Percentiles rank a stretch among this genome's conserved stretches.
These are phyloP conservation scores for Bruguiera sexangula DNA, from an alignment of 345 rosid genomes.

Conservation along the genomic window DNA sequence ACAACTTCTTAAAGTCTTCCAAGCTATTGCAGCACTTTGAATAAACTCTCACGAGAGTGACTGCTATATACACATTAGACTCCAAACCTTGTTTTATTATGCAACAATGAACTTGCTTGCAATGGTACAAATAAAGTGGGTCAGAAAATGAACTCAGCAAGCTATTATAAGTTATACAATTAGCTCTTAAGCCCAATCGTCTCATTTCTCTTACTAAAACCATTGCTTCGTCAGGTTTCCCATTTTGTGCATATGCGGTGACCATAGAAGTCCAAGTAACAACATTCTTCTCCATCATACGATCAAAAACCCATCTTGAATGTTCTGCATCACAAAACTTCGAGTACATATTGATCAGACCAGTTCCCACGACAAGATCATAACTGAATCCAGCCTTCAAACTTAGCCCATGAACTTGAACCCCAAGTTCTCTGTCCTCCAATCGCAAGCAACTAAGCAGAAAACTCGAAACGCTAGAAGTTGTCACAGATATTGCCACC, in stretches of 20 bases:
- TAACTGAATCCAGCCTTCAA: slow-evolving; percentile 23
- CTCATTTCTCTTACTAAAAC: slow-evolving; percentile 29
- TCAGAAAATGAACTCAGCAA: slow-evolving; percentile 31
- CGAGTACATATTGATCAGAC: slow-evolving; percentile 33
- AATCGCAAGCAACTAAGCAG: slow-evolving; percentile 33
- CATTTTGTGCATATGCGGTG: slow-evolving; percentile 23
- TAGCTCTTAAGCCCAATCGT: slow-evolving; percentile 16
- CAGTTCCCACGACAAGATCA: slow-evolving; percentile 35
- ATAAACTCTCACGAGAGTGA: slow-evolving; percentile 29
- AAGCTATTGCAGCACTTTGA: slow-evolving; percentile 27
- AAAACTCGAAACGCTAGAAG: slow-evolving; percentile 14
- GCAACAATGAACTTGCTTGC: slow-evolving; percentile 39
- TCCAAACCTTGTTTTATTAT: slow-evolving; percentile 29
- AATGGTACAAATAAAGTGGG: slow-evolving; percentile 19
- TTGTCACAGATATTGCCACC: slow-evolving; percentile 13
- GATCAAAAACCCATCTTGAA: slow-evolving; percentile 25
- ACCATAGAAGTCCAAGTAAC: slow-evolving; percentile 40
- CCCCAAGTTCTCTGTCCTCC: slow-evolving; percentile 24
- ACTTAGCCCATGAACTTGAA: slow-evolving; percentile 33
- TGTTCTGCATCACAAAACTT: slow-evolving; percentile 22
- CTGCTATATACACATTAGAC: slow-evolving; percentile 20
- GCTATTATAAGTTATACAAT: slow-evolving; percentile 28
- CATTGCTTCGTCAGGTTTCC: slow-evolving; percentile 30
- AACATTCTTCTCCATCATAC: slow-evolving; percentile 23
- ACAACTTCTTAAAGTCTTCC: slow-evolving; percentile 26